A percentile compares a stretch with the other conserved stretches of the same genome.
Evolutionary conservation across 169 alveolate species (phyloP).

Genomic region (Hepatocystis sp.): DNA sequence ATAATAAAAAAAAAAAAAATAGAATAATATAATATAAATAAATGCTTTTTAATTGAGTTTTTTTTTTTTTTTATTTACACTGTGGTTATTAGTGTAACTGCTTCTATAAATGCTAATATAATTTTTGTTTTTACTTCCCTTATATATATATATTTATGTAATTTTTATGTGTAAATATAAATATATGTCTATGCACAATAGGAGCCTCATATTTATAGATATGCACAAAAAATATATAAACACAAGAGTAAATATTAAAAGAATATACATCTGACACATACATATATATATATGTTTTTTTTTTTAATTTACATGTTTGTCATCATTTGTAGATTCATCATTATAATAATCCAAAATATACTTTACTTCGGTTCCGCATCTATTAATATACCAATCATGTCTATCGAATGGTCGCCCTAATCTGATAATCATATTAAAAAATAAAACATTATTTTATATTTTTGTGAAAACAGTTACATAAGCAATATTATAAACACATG

Average conservation of each 20-base stretch:
- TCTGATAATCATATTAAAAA: conserved; percentile 69
- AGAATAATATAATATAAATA: background rate
- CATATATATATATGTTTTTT: conserved; percentile 25
- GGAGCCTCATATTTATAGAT: no score
- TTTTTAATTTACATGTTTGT: conserved; percentile 54
- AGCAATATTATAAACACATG: no score
- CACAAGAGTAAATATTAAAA: no score
- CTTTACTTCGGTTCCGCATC: conserved; percentile 87
- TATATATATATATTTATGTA: no score
- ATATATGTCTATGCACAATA: no score
- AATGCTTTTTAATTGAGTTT: background rate
- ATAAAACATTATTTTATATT: no score
- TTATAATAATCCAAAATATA: conserved; percentile 90
- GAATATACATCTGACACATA: conserved; percentile 1
- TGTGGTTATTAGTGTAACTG: no score
- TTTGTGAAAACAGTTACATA: no score
- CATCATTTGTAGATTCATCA: conserved; percentile 83
- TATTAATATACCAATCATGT: conserved; percentile 89
- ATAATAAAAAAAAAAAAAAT: background rate
- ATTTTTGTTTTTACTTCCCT: no score
- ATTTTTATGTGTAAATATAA: no score
- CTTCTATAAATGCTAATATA: no score
- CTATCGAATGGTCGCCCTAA: conserved; percentile 88
- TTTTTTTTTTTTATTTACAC: conserved; percentile 1
- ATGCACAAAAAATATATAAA: no score